Conservation (phyloP, 2,329 filamentous ascomycete species). For the Xylaria polymorpha region DNA sequence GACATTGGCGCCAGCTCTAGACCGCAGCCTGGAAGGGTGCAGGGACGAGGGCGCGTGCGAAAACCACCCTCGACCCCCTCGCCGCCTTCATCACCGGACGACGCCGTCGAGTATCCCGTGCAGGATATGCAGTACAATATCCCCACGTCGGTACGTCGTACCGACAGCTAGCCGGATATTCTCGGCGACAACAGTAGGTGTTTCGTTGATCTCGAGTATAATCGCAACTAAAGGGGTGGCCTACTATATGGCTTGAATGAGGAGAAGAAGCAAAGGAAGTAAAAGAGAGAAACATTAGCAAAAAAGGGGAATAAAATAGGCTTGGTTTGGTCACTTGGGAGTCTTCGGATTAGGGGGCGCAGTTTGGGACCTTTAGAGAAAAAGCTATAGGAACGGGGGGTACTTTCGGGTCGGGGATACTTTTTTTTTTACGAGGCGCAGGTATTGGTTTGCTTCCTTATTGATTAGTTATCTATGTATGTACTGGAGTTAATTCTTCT, state of each 20-base stretch:
- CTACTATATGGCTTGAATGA: background rate
- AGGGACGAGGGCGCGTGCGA: slow-evolving; percentile 1
- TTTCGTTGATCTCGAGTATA: background rate
- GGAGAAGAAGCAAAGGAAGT: background rate
- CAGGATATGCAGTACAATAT: background rate
- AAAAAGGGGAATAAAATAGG: background rate
- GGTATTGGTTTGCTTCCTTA: slow-evolving; percentile 16
- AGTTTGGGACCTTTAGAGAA: background rate
- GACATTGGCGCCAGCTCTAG: too few relatives aligned
- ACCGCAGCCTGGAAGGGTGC: background rate
- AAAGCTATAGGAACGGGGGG: background rate
- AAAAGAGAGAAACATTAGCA: background rate
- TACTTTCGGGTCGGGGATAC: background rate
- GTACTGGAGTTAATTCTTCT: background rate
- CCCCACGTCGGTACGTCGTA: background rate
- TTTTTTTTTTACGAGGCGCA: background rate
- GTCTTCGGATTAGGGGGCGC: background rate
- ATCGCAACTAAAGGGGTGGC: background rate
- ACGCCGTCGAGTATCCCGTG: background rate
- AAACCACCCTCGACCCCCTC: slow-evolving; percentile 9
- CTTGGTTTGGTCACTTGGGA: background rate
- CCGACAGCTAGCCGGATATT: background rate
- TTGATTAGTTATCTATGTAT: background rate
- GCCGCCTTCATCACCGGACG: background rate
- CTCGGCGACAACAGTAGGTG: background rate